Evolutionary conservation across 2,329 filamentous ascomycete genomes (phyloP).

Genomic region (Nigrograna mackinnonii): DNA sequence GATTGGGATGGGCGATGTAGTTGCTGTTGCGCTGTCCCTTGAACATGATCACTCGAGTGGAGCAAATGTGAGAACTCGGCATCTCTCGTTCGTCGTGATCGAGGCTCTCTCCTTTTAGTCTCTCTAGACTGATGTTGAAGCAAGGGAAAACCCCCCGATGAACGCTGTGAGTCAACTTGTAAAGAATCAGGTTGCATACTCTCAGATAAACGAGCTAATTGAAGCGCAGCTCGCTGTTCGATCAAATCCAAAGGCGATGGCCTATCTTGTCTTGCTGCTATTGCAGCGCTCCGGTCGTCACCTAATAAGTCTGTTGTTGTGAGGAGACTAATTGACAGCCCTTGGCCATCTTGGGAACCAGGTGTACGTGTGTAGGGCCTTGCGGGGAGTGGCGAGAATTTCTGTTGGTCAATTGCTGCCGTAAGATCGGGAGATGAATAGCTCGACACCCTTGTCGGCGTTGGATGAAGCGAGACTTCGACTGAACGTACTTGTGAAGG

Average conservation of each 20-base stretch:
- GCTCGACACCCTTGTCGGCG: slow-evolving; percentile 12
- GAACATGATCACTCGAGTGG: too few relatives aligned
- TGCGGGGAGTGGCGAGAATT: slow-evolving; percentile 18
- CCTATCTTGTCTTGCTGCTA: slow-evolving; percentile 19
- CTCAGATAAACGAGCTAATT: slow-evolving; percentile 12
- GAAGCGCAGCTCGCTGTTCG: slow-evolving; percentile 19
- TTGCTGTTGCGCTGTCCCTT: too few relatives aligned
- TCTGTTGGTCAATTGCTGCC: slow-evolving; percentile 6
- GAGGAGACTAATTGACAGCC: slow-evolving; percentile 8
- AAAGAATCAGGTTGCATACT: neutral
- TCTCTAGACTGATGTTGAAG: slow-evolving; percentile 2
- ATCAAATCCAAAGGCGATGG: slow-evolving; percentile 30
- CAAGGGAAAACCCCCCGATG: neutral
- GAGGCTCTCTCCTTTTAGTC: neutral
- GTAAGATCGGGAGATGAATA: slow-evolving; percentile 15
- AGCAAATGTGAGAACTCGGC: neutral
- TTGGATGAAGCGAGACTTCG: slow-evolving; percentile 4
- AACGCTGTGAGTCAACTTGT: slow-evolving; percentile 3
- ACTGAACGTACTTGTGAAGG: slow-evolving; percentile 13
- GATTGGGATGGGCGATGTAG: too few relatives aligned
- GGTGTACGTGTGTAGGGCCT: slow-evolving; percentile 21
- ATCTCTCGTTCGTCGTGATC: neutral
- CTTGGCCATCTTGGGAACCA: slow-evolving; percentile 4
- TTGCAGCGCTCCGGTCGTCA: slow-evolving; percentile 18
- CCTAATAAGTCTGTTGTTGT: slow-evolving; percentile 5